A percentile compares a stretch with the other conserved stretches of the same genome.
Evolutionary conservation across 2,329 filamentous ascomycete genomes (phyloP).

Genomic region (Monosporascus cannonballus): DNA sequence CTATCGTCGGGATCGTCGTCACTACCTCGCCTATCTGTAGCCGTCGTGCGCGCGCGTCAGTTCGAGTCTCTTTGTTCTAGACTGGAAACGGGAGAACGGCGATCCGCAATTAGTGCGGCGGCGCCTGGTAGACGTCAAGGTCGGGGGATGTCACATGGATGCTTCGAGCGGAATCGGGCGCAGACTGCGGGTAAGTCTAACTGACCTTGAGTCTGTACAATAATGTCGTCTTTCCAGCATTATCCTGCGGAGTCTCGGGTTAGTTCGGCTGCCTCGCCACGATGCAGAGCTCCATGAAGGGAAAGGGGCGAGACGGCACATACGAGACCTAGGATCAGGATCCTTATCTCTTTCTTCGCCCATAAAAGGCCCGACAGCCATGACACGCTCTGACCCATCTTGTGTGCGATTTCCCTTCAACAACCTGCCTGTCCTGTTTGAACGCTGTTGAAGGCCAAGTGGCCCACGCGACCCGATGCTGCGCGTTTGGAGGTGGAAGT

Average conservation of each 20-base stretch:
- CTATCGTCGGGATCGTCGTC: conserved; percentile 97
- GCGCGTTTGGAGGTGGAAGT: no score
- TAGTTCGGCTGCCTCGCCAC: conserved; percentile 8
- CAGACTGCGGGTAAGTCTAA: not conserved
- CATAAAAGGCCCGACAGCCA: conserved; percentile 71
- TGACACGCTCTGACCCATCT: conserved; percentile 60
- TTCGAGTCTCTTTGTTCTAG: not conserved
- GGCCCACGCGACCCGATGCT: no score
- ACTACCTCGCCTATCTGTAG: conserved; percentile 92
- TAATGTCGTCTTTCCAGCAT: conserved; percentile 95
- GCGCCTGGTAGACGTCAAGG: not conserved
- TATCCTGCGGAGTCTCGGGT: conserved; percentile 58
- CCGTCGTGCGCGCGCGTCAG: conserved; percentile 4
- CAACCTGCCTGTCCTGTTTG: no score
- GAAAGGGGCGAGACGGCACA: conserved; percentile 23
- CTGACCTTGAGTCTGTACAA: conserved; percentile 89
- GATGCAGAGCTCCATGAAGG: conserved; percentile 5
- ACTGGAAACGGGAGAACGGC: not conserved
- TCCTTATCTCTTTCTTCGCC: conserved; percentile 96
- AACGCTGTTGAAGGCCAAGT: no score
- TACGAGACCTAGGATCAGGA: conserved; percentile 91
- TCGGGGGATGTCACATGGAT: not conserved
- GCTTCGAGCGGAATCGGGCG: not conserved
- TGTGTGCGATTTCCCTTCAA: conserved; percentile 21
- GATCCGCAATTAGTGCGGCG: no score